Evolutionary conservation across 2,329 filamentous ascomycete species (phyloP).

Genomic region (Chaetomiaceae sp.): DNA sequence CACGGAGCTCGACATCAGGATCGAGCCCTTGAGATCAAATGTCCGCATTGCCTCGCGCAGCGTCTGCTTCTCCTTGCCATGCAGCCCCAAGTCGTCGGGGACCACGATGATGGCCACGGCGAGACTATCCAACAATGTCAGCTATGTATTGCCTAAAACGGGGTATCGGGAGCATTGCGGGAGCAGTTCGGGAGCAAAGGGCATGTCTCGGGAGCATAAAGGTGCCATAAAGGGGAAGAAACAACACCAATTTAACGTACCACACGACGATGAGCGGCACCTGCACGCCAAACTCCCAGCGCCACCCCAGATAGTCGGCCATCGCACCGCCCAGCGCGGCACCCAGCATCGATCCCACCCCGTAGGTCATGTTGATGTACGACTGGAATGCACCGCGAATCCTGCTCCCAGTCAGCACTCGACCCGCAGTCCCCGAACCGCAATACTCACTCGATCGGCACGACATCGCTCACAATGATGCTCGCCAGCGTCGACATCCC

Average conservation of each 20-base stretch:
- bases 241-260: no score
- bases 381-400: slow-evolving; percentile 66
- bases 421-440: not conserved
- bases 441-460: slow-evolving; percentile 60
- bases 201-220: no score
- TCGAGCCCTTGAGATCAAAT: slow-evolving; percentile 54
- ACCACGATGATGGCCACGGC: slow-evolving; percentile 43
- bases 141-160: no score
- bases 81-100: slow-evolving; percentile 48
- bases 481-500: slow-evolving; percentile 64
- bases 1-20: slow-evolving; percentile 47
- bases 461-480: slow-evolving; percentile 68
- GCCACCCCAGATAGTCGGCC: slow-evolving; percentile 66
- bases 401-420: slow-evolving; percentile 27
- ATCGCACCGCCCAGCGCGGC: slow-evolving; percentile 66
- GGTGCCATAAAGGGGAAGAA: no score
- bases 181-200: no score
- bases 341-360: slow-evolving; percentile 48
- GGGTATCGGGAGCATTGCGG: no score
- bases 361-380: slow-evolving; percentile 62
- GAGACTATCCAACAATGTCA: slow-evolving; percentile 43
- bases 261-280: slow-evolving; percentile 45
- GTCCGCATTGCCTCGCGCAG: slow-evolving; percentile 46
- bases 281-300: slow-evolving; percentile 66
- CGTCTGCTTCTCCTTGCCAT: slow-evolving; percentile 40